Evolutionary conservation across 495 filamentous ascomycete species (phyloP).

Genomic region (Immersiella caudata): DNA sequence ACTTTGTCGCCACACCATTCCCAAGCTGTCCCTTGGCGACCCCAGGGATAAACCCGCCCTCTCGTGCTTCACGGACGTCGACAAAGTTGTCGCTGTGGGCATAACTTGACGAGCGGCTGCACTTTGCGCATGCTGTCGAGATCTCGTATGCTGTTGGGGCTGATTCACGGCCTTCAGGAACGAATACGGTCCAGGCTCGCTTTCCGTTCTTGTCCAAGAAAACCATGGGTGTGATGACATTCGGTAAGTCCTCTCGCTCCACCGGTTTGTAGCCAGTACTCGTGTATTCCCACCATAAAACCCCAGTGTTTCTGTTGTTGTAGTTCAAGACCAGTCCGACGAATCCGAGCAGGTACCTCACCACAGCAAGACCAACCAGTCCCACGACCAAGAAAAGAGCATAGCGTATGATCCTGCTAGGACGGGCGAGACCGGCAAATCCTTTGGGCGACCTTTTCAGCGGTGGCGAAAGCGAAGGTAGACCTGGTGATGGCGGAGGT

Average conservation of each 20-base stretch:
- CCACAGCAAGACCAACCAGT: constrained; percentile 41
- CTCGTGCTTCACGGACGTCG: constrained; percentile 66
- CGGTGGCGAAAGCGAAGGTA: constrained; percentile 65
- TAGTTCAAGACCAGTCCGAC: constrained; percentile 29
- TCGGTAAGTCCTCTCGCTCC: constrained; percentile 52
- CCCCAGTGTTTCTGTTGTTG: constrained; percentile 33
- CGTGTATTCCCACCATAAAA: constrained; percentile 35
- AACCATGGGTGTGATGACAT: constrained; percentile 61
- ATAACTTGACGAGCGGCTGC: constrained; percentile 53
- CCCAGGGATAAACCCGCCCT: constrained; percentile 56
- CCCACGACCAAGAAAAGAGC: constrained; percentile 39
- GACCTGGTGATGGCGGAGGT: constrained; percentile 63
- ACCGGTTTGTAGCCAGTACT: constrained; percentile 51
- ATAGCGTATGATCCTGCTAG: constrained; percentile 52
- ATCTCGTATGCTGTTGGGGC: constrained; percentile 64
- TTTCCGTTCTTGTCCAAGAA: constrained; percentile 59
- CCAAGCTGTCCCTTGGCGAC: constrained; percentile 28
- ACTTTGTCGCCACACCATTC: constrained; percentile 39
- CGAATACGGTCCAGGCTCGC: constrained; percentile 70
- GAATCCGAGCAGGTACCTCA: constrained; percentile 39
- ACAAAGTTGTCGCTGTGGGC: constrained; percentile 61
- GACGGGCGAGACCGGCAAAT: constrained; percentile 38
- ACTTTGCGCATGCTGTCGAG: constrained; percentile 60
- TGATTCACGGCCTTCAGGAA: constrained; percentile 60
- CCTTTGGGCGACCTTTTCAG: constrained; percentile 53